Conservation (phyloP, 108 stramenopile species). For the Thalassiosira profunda region DNA sequence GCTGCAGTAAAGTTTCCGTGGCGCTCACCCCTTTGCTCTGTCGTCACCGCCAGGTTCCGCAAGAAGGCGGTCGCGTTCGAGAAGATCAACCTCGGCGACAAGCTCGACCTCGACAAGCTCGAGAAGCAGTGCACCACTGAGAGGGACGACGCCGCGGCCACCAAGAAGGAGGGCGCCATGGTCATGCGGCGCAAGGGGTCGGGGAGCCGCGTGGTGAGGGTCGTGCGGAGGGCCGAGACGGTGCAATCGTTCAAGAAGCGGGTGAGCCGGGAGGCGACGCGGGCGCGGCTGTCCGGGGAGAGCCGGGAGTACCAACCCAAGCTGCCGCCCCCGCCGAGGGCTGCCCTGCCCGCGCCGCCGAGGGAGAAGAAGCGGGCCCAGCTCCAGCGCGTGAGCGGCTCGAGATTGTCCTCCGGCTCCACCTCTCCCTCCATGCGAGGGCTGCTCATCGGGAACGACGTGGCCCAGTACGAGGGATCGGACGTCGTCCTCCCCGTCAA, state of each 20-base stretch:
- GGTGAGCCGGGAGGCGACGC: constrained; percentile 5
- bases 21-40: neutral
- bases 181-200: constrained; percentile 23
- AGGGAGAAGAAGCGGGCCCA: constrained; percentile 49
- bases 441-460: constrained; percentile 13
- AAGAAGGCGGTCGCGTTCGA: constrained; percentile 42
- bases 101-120: constrained; percentile 38
- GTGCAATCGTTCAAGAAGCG: constrained; percentile 19
- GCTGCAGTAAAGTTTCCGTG: too few species aligned
- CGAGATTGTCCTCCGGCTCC: neutral
- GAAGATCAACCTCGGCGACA: constrained; percentile 26
- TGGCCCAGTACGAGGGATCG: constrained; percentile 27
- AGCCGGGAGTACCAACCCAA: constrained; percentile 28
- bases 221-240: too few species aligned
- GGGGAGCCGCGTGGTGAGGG: constrained; percentile 16
- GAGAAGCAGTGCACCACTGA: constrained; percentile 37
- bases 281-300: constrained; percentile 10
- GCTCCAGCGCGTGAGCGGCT: constrained; percentile 9
- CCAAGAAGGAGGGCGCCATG: constrained; percentile 13
- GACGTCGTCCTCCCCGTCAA: constrained; percentile 29
- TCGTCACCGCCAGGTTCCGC: constrained; percentile 14
- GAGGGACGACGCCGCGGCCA: constrained; percentile 25
- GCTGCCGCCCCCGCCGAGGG: constrained; percentile 1
- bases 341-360: neutral
- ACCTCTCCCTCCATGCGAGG: constrained; percentile 8